Evolutionary conservation across 441 rosid species (phyloP).

Genomic region (Croton laevigatus): DNA sequence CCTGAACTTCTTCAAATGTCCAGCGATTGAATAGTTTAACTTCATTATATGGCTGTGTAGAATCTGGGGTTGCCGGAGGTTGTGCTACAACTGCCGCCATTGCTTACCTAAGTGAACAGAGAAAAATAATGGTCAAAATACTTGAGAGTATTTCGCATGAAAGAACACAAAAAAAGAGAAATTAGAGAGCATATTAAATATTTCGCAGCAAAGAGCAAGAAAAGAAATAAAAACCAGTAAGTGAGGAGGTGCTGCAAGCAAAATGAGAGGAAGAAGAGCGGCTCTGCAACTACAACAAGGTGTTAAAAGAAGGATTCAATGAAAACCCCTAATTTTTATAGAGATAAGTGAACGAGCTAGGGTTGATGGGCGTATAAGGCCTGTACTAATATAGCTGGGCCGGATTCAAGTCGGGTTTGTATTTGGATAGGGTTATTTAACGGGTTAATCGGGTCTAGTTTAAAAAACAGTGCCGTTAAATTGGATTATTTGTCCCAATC

Average conservation of each 20-base stretch:
- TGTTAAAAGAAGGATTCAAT: too few species aligned
- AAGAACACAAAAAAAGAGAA: too few species aligned
- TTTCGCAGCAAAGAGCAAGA: too few species aligned
- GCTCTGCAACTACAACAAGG: neutral
- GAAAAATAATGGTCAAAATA: neutral
- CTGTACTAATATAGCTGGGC: too few species aligned
- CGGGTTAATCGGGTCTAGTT: too few species aligned
- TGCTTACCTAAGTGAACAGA: constrained; percentile 17
- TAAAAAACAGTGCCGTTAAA: too few species aligned
- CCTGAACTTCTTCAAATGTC: constrained; percentile 61
- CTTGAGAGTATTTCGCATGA: neutral
- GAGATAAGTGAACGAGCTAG: neutral
- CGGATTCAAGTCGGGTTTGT: too few species aligned
- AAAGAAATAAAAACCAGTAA: neutral
- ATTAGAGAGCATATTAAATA: neutral
- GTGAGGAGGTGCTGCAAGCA: neutral
- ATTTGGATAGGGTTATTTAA: too few species aligned
- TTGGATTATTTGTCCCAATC: too few species aligned
- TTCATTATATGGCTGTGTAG: constrained; percentile 31
- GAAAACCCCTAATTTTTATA: constrained; percentile 8
- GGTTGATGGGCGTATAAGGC: too few species aligned
- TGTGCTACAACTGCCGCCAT: constrained; percentile 33
- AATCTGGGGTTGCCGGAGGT: neutral
- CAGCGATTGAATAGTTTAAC: constrained; percentile 64
- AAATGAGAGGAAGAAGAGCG: neutral